A percentile compares a stretch with the other conserved stretches of the same genome.
phyloP scores from a whole-genome alignment of 306 rosid genomes.

The Castanopsis chinensis region DNA sequence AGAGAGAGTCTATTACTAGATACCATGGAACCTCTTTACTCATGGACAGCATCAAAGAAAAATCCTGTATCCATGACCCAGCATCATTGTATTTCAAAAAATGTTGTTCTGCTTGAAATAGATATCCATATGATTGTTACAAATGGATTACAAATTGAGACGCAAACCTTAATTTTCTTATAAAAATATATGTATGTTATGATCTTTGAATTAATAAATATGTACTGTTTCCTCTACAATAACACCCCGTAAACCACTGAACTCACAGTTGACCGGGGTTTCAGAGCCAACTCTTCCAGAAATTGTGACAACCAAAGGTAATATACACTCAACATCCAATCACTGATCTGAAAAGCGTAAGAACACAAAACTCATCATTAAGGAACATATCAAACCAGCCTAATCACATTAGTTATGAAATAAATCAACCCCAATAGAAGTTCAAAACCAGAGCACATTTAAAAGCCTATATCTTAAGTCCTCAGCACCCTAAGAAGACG shows the following conservation, averaged over 20 bases:
- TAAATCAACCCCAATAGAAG: not conserved
- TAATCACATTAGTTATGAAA: conserved; percentile 3
- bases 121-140: conserved; percentile 19
- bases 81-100: conserved; percentile 93
- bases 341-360: conserved; percentile 66
- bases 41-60: conserved; percentile 92
- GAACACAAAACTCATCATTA: conserved; percentile 16
- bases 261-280: conserved; percentile 75
- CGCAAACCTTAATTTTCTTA: not conserved
- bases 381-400: conserved; percentile 17
- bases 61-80: conserved; percentile 99
- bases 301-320: conserved; percentile 83
- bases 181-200: not conserved
- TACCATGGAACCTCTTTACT: conserved; percentile 98
- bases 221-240: conserved; percentile 92
- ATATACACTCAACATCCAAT: conserved; percentile 65
- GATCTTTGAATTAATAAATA: conserved; percentile 13
- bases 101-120: conserved; percentile 84
- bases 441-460: conserved; percentile 13
- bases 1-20: conserved; percentile 54
- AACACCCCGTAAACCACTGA: conserved; percentile 89
- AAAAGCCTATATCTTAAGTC: not conserved
- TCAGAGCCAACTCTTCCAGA: conserved; percentile 92
- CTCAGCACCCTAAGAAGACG: not conserved
- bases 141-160: not conserved